Base-by-base conservation (phyloP, 805 yeast species). In the Sugiyamaella smithiae region DNA sequence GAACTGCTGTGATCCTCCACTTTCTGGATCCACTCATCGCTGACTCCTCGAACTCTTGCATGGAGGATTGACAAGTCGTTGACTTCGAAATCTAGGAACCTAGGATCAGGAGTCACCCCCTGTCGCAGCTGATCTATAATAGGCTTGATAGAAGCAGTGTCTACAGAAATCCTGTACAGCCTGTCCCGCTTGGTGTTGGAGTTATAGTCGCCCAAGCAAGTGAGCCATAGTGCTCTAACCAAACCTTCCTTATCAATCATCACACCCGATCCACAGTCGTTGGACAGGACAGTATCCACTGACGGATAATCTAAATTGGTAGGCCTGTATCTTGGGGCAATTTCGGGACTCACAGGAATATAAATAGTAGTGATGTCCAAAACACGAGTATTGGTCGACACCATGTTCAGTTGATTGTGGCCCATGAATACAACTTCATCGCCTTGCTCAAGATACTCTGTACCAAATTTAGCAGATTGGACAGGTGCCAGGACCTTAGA, bases 21-120 rank as follows among this genome's bases (percentile, higher is more conserved):
- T 53, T 72, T 74, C 29, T 72, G 61, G 52, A 90, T 84, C 95
- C 95, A 88, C 37, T 79, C 80, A 57, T 86, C 91, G 0, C 93
- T 79, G 19, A 89, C 95, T n/a, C 95, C 95, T 60, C 87, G 76
- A 40, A 86, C 78, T 66, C 96, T 80, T 2, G 95, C 95, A 60
- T 80, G 84, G 22, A 81, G 75, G 20, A 88, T 71, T 1, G 87
- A 76, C 28, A 85, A 71, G 0, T 89, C 73, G 12, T 77, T 76
- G 57, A 88, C 81, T 59, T 88, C 97, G 31, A 87, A 84, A 61
- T 89, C 96, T 43, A 90, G 74, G 43, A 88, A 81, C 52, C 85
- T 74, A 12, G 67, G 72, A 24, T 75, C 70, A 4, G 91, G 89
- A 1, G 67, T 64, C 17, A 66, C 60, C 40, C 76, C 76, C 19